Percentiles rank a stretch among this genome's conserved stretches.
Conservation (phyloP, 805 yeast species). For the Metschnikowia shivogae region DNA sequence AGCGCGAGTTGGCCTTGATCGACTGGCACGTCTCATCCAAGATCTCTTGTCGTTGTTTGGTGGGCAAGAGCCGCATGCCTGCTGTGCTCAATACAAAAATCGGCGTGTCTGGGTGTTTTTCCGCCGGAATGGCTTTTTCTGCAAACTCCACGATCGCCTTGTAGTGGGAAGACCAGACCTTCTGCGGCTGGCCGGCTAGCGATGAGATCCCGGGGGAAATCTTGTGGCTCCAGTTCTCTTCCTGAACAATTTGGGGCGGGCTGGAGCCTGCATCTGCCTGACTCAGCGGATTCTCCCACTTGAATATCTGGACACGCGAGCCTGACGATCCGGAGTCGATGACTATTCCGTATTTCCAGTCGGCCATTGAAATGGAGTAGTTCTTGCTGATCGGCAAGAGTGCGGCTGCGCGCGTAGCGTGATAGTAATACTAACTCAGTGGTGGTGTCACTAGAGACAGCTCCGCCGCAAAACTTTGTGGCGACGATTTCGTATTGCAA, state of each 20-base stretch:
- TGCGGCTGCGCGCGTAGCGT: neutral
- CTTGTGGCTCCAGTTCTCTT: conserved; percentile 65
- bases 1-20: conserved; percentile 52
- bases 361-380: conserved; percentile 3
- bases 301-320: conserved; percentile 77
- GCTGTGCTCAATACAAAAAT: conserved; percentile 93
- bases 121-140: conserved; percentile 60
- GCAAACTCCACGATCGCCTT: conserved; percentile 65
- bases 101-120: conserved; percentile 65
- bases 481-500: too few relatives aligned
- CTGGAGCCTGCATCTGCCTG: conserved; percentile 28
- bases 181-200: conserved; percentile 42
- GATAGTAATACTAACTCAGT: too few relatives aligned
- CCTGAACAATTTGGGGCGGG: conserved; percentile 65
- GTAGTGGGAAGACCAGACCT: conserved; percentile 72
- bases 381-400: neutral
- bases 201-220: conserved; percentile 82
- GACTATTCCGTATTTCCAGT: conserved; percentile 69
- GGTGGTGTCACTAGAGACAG: too few relatives aligned
- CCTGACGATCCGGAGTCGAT: conserved; percentile 97
- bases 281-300: conserved; percentile 49
- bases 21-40: conserved; percentile 57
- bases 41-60: conserved; percentile 48
- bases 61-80: conserved; percentile 81
- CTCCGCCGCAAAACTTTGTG: too few relatives aligned